Evolutionary conservation across 208 protist genomes (phyloP).

Genomic region (Plasmodiophora brassicae): DNA sequence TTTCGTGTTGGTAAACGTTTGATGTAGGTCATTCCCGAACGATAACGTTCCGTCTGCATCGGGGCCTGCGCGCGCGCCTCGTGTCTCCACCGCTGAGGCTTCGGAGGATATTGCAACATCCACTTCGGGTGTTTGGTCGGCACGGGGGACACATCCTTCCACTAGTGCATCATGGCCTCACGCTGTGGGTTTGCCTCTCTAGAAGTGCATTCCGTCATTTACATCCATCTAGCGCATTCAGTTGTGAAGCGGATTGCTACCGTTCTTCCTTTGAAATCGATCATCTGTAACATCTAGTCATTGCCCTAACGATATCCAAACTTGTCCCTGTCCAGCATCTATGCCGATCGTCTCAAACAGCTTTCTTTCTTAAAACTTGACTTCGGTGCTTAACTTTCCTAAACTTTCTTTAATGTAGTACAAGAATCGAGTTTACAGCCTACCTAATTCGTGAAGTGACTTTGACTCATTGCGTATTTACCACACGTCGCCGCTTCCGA

Average conservation of each 20-base stretch:
- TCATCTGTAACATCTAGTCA: background rate
- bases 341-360: no score
- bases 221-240: background rate
- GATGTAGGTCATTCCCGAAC: no score
- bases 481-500: no score
- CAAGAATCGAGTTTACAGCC: background rate
- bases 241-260: background rate
- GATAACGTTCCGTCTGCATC: no score
- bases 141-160: background rate
- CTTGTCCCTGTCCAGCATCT: no score
- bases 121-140: background rate
- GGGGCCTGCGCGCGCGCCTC: no score
- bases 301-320: no score
- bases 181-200: background rate
- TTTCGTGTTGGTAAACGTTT: no score
- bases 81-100: no score
- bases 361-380: background rate
- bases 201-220: background rate
- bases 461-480: no score
- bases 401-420: background rate
- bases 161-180: background rate
- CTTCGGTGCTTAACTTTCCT: background rate
- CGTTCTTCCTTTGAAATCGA: background rate
- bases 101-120: no score
- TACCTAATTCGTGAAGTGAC: background rate